These are phyloP conservation scores for Incumbomyces lentus DNA, from an alignment of 2,329 filamentous ascomycete species.

Conservation along the genomic window DNA sequence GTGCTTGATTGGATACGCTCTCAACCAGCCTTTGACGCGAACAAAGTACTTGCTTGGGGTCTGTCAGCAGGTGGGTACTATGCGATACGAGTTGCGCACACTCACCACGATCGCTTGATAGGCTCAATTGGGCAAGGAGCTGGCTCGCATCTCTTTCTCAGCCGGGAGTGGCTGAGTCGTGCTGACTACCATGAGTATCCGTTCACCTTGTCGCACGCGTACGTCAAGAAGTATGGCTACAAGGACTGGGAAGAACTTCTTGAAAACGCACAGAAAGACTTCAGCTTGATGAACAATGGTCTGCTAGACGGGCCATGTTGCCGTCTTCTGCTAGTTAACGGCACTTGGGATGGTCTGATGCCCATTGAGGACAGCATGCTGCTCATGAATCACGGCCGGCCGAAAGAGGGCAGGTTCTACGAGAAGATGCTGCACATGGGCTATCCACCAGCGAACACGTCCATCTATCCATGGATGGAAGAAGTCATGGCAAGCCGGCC, in stretches of 20 bases:
- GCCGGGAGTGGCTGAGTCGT: constrained; percentile 48
- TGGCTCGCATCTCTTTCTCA: constrained; percentile 53
- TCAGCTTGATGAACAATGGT: constrained; percentile 51
- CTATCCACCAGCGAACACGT: constrained; percentile 39
- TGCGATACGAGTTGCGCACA: constrained; percentile 56
- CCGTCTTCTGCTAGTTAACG: constrained; percentile 52
- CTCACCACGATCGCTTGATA: constrained; percentile 45
- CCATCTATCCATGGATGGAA: constrained; percentile 20
- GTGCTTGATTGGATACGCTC: constrained; percentile 50
- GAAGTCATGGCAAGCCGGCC: constrained; percentile 12
- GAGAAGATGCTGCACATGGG: constrained; percentile 55
- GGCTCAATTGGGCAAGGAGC: constrained; percentile 55
- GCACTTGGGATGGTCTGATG: constrained; percentile 54
- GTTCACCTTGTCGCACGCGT: constrained; percentile 44
- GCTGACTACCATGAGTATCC: constrained; percentile 59
- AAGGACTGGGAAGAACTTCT: constrained; percentile 45
- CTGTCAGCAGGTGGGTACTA: constrained; percentile 59
- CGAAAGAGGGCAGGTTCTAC: constrained; percentile 58
- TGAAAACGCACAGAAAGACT: constrained; percentile 47
- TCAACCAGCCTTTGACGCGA: constrained; percentile 46
- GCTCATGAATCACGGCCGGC: constrained; percentile 52
- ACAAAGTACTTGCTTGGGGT: constrained; percentile 52
- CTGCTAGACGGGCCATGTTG: constrained; percentile 47
- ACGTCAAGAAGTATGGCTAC: constrained; percentile 56
- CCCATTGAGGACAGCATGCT: constrained; percentile 54